phyloP scores from a whole-genome alignment of 805 yeast genomes.

The Clavispora phyllophila region DNA sequence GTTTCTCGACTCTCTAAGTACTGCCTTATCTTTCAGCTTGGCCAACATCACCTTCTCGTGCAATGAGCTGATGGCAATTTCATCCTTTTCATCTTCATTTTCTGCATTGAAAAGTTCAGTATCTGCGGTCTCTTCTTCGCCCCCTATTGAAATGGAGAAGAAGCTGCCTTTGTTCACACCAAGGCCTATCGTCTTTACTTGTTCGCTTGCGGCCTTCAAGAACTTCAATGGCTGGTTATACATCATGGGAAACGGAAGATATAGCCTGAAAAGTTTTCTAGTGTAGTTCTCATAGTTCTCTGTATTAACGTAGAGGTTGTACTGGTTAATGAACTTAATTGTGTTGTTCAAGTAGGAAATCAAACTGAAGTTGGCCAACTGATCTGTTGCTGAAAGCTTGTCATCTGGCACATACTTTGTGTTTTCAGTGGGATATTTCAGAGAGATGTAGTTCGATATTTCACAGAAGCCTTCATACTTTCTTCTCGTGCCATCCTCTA shows the following conservation, averaged over 20 bases:
- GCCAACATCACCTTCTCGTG: conserved; percentile 34
- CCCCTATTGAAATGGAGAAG: conserved; percentile 19
- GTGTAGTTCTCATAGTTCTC: conserved; percentile 58
- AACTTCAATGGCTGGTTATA: conserved; percentile 57
- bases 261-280: conserved; percentile 46
- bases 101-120: conserved; percentile 26
- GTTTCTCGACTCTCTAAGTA: conserved; percentile 28
- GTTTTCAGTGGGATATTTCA: conserved; percentile 7
- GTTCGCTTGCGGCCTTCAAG: conserved; percentile 33
- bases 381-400: conserved; percentile 12
- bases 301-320: conserved; percentile 51
- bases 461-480: conserved; percentile 36
- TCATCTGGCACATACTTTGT: conserved; percentile 9
- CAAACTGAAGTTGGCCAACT: conserved; percentile 42
- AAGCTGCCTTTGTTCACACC: conserved; percentile 23
- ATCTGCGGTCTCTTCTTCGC: conserved; percentile 16
- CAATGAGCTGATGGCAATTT: conserved; percentile 30
- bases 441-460: conserved; percentile 30
- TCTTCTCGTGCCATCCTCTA: conserved; percentile 10
- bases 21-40: conserved; percentile 28
- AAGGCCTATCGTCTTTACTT: conserved; percentile 28
- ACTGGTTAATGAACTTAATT: conserved; percentile 46
- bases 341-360: conserved; percentile 38
- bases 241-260: conserved; percentile 71
- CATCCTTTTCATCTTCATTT: conserved; percentile 15